Conservation (phyloP, 106 monocot genomes). For the Dendrobium huoshanense region DNA sequence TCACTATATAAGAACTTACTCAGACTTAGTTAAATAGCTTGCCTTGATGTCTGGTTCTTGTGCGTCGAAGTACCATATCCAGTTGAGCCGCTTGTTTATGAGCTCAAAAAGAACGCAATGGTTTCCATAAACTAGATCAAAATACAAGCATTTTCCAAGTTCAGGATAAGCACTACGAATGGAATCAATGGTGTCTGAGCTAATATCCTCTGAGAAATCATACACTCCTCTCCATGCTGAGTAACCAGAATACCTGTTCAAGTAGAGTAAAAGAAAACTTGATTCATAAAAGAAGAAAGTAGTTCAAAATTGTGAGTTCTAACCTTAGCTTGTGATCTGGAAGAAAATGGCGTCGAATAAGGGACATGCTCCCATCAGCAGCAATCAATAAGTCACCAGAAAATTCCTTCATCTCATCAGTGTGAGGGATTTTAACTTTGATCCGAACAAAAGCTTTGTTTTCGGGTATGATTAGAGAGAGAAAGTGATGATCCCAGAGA, state of each 20-base stretch:
- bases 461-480: background rate
- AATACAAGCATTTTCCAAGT: slow-evolving; percentile 71
- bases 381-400: slow-evolving; percentile 62
- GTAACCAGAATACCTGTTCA: slow-evolving; percentile 73
- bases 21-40: background rate
- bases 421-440: slow-evolving; percentile 23
- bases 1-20: background rate
- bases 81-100: slow-evolving; percentile 57
- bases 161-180: slow-evolving; percentile 55
- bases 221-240: slow-evolving; percentile 84
- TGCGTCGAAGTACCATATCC: slow-evolving; percentile 80
- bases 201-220: slow-evolving; percentile 47
- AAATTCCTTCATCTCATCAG: slow-evolving; percentile 42
- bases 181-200: slow-evolving; percentile 30
- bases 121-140: slow-evolving; percentile 57
- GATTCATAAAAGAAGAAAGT: too few species aligned
- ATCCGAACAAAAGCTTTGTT: slow-evolving; percentile 16
- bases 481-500: slow-evolving; percentile 40
- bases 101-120: slow-evolving; percentile 82
- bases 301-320: background rate
- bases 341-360: slow-evolving; percentile 46
- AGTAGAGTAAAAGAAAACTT: too few species aligned
- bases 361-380: slow-evolving; percentile 61
- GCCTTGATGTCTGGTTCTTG: slow-evolving; percentile 68
- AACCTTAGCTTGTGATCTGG: slow-evolving; percentile 71